Percentiles rank a stretch among this genome's conserved stretches.
phyloP scores from a whole-genome alignment of 225 moss, liverwort and hornwort genomes.

The Bryoerythrophyllum caledonicum region DNA sequence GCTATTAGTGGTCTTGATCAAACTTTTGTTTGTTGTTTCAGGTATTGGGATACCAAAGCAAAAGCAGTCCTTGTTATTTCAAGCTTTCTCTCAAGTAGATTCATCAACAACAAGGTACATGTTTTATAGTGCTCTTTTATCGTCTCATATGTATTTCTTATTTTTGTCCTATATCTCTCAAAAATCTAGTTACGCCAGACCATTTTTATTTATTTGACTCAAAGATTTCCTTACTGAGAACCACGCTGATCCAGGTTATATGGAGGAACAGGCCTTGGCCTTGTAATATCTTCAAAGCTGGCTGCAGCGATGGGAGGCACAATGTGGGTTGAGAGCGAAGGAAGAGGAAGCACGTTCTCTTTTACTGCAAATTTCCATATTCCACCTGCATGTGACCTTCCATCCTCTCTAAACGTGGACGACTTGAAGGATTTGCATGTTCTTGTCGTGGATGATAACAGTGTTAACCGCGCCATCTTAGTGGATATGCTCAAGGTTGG shows the following conservation, averaged over 20 bases:
- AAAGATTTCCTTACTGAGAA: not conserved
- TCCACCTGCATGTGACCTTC: constrained; percentile 62
- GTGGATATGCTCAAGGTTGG: constrained; percentile 62
- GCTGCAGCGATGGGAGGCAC: constrained; percentile 63
- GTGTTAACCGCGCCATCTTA: constrained; percentile 49
- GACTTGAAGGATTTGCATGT: constrained; percentile 47
- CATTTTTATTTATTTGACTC: not conserved
- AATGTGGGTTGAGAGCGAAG: constrained; percentile 73
- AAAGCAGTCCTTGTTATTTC: constrained; percentile 62
- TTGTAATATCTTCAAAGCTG: constrained; percentile 66
- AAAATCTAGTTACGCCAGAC: not conserved
- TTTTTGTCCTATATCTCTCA: not conserved
- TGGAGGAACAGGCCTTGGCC: constrained; percentile 65
- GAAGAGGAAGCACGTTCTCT: constrained; percentile 57
- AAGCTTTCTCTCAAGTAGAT: constrained; percentile 67
- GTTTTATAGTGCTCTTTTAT: not conserved
- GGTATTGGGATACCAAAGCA: constrained; percentile 68
- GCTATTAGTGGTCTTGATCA: not conserved
- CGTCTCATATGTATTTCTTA: not conserved
- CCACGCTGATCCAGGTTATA: constrained; percentile 42
- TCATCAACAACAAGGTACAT: constrained; percentile 63
- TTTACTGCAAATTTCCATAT: constrained; percentile 65
- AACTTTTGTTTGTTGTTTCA: constrained; percentile 24
- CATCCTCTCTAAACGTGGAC: constrained; percentile 52
- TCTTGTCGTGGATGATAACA: constrained; percentile 67